Evolutionary conservation across 2,329 filamentous ascomycete species (phyloP).

Genomic region (Fusarium pseudonygamai): DNA sequence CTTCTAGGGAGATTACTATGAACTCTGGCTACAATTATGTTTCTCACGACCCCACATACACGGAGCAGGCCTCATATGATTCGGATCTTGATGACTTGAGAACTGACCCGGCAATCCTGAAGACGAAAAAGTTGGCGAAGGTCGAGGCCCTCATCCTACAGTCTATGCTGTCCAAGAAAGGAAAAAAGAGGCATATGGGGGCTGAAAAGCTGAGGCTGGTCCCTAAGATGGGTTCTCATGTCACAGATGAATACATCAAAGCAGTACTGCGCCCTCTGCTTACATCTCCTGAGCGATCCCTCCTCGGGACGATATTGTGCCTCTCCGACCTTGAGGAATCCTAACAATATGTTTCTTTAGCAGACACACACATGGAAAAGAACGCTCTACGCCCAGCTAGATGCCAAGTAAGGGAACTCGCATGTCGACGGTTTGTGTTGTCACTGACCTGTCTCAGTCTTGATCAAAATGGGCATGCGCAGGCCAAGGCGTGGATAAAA

Average conservation of each 20-base stretch:
- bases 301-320: accelerated
- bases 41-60: not conserved
- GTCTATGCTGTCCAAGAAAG: not conserved
- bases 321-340: not conserved
- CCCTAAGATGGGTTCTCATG: not conserved
- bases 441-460: accelerated
- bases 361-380: accelerated
- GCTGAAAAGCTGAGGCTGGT: not conserved
- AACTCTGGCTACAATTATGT: not conserved
- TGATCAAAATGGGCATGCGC: accelerated
- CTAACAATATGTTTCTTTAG: not conserved
- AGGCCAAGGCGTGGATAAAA: accelerated
- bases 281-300: accelerated
- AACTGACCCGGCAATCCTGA: not conserved
- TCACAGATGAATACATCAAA: not conserved
- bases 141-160: accelerated
- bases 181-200: accelerated
- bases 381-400: accelerated
- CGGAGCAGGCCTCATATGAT: not conserved
- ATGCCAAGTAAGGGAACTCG: too few relatives aligned
- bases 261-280: not conserved
- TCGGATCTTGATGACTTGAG: accelerated
- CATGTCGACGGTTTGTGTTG: not conserved
- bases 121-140: accelerated
- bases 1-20: too few relatives aligned